Percentiles rank a stretch among this genome's conserved stretches.
phyloP scores from a whole-genome alignment of 192 early-diverging fungal genomes.

The Backusella parvicylindrica region DNA sequence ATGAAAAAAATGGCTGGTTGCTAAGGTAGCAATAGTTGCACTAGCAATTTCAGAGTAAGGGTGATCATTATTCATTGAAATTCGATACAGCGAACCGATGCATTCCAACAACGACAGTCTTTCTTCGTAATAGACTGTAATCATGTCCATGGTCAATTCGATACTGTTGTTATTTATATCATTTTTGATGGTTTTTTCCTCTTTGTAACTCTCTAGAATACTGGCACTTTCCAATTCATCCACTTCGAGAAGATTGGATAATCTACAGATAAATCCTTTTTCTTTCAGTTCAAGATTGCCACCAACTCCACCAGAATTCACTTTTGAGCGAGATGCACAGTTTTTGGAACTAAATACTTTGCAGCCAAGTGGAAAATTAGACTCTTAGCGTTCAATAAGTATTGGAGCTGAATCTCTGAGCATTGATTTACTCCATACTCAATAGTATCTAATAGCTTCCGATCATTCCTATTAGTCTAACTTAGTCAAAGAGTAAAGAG shows the following conservation, averaged over 20 bases:
- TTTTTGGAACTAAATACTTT: slow-evolving; percentile 36
- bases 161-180: background rate
- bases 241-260: slow-evolving; percentile 36
- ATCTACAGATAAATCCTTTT: slow-evolving; percentile 33
- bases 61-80: slow-evolving; percentile 10
- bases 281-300: slow-evolving; percentile 35
- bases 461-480: slow-evolving; percentile 16
- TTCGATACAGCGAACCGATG: slow-evolving; percentile 15
- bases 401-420: slow-evolving; percentile 18
- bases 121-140: slow-evolving; percentile 21
- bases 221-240: slow-evolving; percentile 37
- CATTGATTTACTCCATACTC: slow-evolving; percentile 20
- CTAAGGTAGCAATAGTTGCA: background rate
- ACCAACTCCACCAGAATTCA: slow-evolving; percentile 26
- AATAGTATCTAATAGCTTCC: slow-evolving; percentile 20
- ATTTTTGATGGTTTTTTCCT: background rate
- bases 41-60: slow-evolving; percentile 3
- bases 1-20: background rate
- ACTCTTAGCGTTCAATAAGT: slow-evolving; percentile 28
- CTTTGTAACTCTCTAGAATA: slow-evolving; percentile 20
- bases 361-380: slow-evolving; percentile 30
- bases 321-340: slow-evolving; percentile 24
- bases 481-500: background rate
- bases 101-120: slow-evolving; percentile 19
- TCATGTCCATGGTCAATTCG: background rate